Evolutionary conservation across 768 basidiomycete genomes (phyloP), one percentile per base, ranked within the genome.

Genomic region (Mycena belliarum): DNA sequence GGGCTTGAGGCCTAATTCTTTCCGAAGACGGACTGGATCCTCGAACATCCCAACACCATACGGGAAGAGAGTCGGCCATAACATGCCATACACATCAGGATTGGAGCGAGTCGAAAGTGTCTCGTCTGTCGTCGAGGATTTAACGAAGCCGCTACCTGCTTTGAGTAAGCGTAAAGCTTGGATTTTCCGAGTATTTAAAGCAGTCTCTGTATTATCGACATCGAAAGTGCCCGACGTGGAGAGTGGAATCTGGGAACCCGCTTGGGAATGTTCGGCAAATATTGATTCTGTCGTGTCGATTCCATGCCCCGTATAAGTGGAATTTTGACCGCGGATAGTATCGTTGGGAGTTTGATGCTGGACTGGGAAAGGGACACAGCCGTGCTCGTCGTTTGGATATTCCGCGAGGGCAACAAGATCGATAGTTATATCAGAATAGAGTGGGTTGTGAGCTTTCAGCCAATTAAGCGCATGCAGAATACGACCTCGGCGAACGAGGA

Each of bases 31-130:
- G n/a, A n/a, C n/a, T n/a, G n/a, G n/a, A n/a, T n/a, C n/a, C n/a
- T n/a, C n/a, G 23, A 57, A 54, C 49, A 59, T 49, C n/a, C n/a
- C n/a, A n/a, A n/a, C n/a, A n/a, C n/a, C n/a, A n/a, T n/a, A n/a
- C n/a, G n/a, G n/a, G n/a, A n/a, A 58, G 1, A 49, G 41, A 15
- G 25, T 33, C 1, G 66, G 66, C 58, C 61, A 66, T 37, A 66
- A 25, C 24, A 32, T 21, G 16, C 50, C 60, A 44, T 57, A 66
- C 15, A 63, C 23, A 14, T 33, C 23, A 20, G 66, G 66, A 38
- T 65, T 63, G 16, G 61, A 10, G 0, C 51, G 55, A 0, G 52
- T 33, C 2, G 43, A 65, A 40, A 35, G 49, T 5, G 42, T 37
- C 10, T 38, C 40, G 6, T 38, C 4, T 2, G 16, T 42, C 0